These are phyloP conservation scores for Sporothrix dimorphospora DNA, from an alignment of 2,329 filamentous ascomycete species.

Conservation along the genomic window DNA sequence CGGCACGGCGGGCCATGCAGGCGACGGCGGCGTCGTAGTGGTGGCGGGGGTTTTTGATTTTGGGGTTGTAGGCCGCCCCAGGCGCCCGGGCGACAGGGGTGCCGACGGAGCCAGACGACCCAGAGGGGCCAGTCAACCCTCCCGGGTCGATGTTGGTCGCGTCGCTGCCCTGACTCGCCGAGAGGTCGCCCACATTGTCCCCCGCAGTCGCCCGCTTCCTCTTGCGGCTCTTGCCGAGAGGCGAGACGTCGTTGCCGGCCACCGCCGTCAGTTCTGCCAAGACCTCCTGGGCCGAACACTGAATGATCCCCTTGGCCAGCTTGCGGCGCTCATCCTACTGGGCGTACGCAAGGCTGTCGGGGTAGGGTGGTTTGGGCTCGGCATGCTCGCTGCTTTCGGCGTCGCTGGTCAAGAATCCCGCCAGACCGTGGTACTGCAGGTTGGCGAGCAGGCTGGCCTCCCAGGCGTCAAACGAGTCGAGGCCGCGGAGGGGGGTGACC, in stretches of 20 bases:
- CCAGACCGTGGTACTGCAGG: constrained; percentile 28
- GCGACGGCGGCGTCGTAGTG: constrained; percentile 30
- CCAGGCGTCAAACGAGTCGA: constrained; percentile 29
- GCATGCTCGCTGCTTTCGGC: not conserved
- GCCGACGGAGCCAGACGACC: not conserved
- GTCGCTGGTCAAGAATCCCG: constrained; percentile 20
- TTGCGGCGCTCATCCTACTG: constrained; percentile 31
- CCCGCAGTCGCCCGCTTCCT: not conserved
- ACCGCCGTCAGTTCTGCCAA: not conserved
- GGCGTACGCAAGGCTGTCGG: constrained; percentile 20
- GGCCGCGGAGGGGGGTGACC: constrained; percentile 23
- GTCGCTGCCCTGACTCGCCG: not conserved
- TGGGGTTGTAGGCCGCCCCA: constrained; percentile 18
- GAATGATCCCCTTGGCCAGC: constrained; percentile 29
- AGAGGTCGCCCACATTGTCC: not conserved
- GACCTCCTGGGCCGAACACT: constrained; percentile 23
- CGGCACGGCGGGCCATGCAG: constrained; percentile 27
- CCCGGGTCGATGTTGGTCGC: not conserved
- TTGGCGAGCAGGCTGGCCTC: constrained; percentile 23
- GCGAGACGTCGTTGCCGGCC: not conserved
- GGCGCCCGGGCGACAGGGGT: not conserved
- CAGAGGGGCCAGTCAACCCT: no score
- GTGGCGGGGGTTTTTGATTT: constrained; percentile 24
- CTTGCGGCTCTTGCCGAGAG: not conserved
- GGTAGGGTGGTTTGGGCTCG: constrained; percentile 6